phyloP scores from a whole-genome alignment of 164 flowering plant genomes.

The Aristolochia contorta region DNA sequence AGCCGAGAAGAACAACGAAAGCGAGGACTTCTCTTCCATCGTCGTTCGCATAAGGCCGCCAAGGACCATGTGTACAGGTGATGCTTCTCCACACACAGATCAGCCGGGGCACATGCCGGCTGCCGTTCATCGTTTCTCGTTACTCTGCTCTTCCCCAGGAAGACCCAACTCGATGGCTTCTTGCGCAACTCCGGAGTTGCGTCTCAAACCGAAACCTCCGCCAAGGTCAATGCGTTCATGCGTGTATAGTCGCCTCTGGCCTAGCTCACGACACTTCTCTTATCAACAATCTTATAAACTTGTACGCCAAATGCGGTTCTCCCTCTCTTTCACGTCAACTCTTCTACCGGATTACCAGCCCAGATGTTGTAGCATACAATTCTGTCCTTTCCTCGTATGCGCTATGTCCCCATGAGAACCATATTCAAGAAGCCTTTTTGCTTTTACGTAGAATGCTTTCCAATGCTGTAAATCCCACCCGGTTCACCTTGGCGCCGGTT shows the following conservation, averaged over 20 bases:
- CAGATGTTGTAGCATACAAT: conserved; percentile 46
- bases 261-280: conserved; percentile 23
- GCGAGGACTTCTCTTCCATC: too few relatives aligned
- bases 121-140: neutral
- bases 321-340: conserved; percentile 28
- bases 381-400: conserved; percentile 45
- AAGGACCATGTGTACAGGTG: conserved; percentile 10
- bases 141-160: conserved; percentile 7
- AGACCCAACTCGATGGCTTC: neutral
- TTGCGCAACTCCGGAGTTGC: conserved; percentile 32
- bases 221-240: conserved; percentile 34
- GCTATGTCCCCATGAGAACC: conserved; percentile 1
- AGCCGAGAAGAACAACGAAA: too few relatives aligned
- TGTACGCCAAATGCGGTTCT: conserved; percentile 40
- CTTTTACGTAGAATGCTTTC: conserved; percentile 21
- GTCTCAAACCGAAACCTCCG: conserved; percentile 22
- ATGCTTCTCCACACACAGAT: conserved; percentile 13
- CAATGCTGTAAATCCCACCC: conserved; percentile 9
- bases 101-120: neutral
- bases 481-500: conserved; percentile 39
- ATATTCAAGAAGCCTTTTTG: conserved; percentile 22
- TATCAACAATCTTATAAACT: conserved; percentile 40
- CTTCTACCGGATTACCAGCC: conserved; percentile 29
- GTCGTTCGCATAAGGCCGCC: too few relatives aligned
- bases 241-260: conserved; percentile 25